phyloP scores from a whole-genome alignment of 2,329 filamentous ascomycete species.

The Dactylonectria macrodidyma region DNA sequence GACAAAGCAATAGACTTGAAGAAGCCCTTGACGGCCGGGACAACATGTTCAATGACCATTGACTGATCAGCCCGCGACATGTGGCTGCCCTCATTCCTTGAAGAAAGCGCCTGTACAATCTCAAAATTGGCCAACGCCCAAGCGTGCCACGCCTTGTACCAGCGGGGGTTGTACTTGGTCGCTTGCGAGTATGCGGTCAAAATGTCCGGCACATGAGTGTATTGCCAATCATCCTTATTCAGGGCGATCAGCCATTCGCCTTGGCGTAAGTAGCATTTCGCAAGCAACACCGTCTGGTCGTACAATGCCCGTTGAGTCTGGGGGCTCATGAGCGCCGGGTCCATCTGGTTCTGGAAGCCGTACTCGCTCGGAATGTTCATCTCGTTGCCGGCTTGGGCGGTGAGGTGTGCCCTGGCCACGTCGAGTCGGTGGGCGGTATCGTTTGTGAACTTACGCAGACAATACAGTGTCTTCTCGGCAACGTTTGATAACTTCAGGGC shows the following conservation, averaged over 20 bases:
- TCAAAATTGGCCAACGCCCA: constrained; percentile 99
- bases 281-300: constrained; percentile 80
- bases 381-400: constrained; percentile 62
- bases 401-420: constrained; percentile 66
- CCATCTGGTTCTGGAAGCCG: constrained; percentile 64
- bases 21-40: constrained; percentile 95
- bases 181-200: constrained; percentile 92
- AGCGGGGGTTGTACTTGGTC: constrained; percentile 92
- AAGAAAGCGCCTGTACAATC: constrained; percentile 87
- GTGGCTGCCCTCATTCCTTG: constrained; percentile 70
- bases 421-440: constrained; percentile 71
- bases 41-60: constrained; percentile 87
- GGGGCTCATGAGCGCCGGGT: constrained; percentile 62
- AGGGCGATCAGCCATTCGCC: constrained; percentile 95
- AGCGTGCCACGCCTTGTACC: constrained; percentile 99
- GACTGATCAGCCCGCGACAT: constrained; percentile 67
- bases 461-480: constrained; percentile 70
- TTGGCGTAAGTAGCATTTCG: constrained; percentile 95
- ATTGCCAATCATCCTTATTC: constrained; percentile 90
- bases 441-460: constrained; percentile 72
- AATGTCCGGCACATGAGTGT: constrained; percentile 88
- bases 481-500: constrained; percentile 59
- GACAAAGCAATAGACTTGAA: constrained; percentile 97
- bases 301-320: constrained; percentile 68
- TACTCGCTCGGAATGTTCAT: constrained; percentile 63